Evolutionary conservation across 2,329 filamentous ascomycete genomes (phyloP).

Genomic region (Beauveria pseudobassiana): DNA sequence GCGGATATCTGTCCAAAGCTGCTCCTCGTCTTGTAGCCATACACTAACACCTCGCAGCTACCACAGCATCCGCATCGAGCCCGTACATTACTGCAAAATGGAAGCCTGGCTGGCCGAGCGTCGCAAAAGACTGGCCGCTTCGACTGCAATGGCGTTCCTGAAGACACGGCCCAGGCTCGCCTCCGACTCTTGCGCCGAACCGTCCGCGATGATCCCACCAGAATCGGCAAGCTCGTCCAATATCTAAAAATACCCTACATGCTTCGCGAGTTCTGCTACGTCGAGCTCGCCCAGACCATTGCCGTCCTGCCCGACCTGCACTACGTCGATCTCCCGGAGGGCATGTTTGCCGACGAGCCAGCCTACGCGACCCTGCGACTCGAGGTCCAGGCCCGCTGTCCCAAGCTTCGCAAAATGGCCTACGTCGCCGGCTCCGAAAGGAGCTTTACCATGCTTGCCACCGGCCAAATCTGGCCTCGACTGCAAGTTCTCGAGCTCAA

Average conservation of each 20-base stretch:
- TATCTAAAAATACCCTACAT: conserved; percentile 91
- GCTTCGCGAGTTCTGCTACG: conserved; percentile 80
- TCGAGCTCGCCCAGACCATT: conserved; percentile 77
- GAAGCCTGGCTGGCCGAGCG: conserved; percentile 74
- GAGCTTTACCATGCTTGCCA: conserved; percentile 62
- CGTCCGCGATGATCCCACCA: conserved; percentile 65
- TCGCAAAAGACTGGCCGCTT: conserved; percentile 68
- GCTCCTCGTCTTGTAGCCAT: background rate
- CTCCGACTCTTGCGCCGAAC: conserved; percentile 75
- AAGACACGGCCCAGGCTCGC: conserved; percentile 70
- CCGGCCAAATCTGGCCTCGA: conserved; percentile 58
- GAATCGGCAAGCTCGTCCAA: conserved; percentile 61
- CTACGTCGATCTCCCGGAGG: conserved; percentile 86
- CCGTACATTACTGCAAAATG: conserved; percentile 87
- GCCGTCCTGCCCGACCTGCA: conserved; percentile 77
- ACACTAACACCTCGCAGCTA: conserved; percentile 47
- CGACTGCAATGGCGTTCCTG: conserved; percentile 68
- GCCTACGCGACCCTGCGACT: conserved; percentile 69
- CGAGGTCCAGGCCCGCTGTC: conserved; percentile 77
- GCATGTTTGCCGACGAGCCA: conserved; percentile 74
- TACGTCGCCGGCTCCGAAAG: conserved; percentile 73
- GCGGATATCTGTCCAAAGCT: background rate
- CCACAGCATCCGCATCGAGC: conserved; percentile 83
- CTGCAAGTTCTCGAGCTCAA: conserved; percentile 68
- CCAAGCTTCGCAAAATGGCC: conserved; percentile 81